These are phyloP conservation scores for Heliamphora exappendiculata DNA, from an alignment of 148 eudicot genomes.

Conservation along the genomic window DNA sequence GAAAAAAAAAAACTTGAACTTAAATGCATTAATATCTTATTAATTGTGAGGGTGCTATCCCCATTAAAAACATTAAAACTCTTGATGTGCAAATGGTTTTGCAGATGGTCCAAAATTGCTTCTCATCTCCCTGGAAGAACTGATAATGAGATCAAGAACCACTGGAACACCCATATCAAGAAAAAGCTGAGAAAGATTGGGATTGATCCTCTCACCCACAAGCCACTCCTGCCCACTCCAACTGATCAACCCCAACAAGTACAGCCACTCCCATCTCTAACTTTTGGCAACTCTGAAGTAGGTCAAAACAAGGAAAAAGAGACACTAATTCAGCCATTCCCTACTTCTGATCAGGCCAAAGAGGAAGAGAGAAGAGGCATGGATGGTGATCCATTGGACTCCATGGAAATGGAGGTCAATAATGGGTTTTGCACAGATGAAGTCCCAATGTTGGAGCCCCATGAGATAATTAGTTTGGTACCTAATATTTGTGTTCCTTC, in stretches of 20 bases:
- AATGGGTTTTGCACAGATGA: conserved; percentile 46
- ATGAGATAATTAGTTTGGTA: conserved; percentile 33
- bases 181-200: conserved; percentile 56
- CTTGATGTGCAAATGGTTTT: neutral
- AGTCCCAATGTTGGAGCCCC: conserved; percentile 41
- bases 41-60: too few species aligned
- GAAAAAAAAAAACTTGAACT: too few species aligned
- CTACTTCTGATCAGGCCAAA: neutral
- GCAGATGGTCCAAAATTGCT: conserved; percentile 59
- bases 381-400: neutral
- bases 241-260: neutral
- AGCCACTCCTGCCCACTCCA: conserved; percentile 16
- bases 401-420: conserved; percentile 18
- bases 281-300: neutral
- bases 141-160: conserved; percentile 55
- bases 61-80: too few species aligned
- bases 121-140: conserved; percentile 59
- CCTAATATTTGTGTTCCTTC: neutral
- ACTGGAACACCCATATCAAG: conserved; percentile 59
- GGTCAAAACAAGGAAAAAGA: conserved; percentile 8
- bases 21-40: too few species aligned
- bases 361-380: neutral
- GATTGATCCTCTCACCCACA: conserved; percentile 51
- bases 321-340: conserved; percentile 6
- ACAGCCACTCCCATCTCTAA: neutral